Evolutionary conservation across 2,329 filamentous ascomycete genomes (phyloP).

Genomic region (Chalaropsis ovoidea): DNA sequence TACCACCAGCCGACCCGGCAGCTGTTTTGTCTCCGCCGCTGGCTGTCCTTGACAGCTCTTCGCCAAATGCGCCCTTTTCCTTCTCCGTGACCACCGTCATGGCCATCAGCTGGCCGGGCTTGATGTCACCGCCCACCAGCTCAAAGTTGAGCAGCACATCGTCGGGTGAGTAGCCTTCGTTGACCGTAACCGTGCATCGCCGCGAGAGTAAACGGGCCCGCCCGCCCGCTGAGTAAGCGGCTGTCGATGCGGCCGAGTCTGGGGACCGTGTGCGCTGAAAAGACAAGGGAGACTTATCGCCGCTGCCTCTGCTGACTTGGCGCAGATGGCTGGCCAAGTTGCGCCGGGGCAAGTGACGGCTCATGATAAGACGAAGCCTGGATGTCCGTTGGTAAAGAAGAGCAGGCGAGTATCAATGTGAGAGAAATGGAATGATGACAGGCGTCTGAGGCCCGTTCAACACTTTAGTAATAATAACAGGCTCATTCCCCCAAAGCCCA

Average conservation of each 20-base stretch:
- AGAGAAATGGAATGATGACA: background rate
- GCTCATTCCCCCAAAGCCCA: slow-evolving; percentile 9
- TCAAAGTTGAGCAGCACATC: slow-evolving; percentile 72
- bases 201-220: slow-evolving; percentile 33
- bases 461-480: slow-evolving; percentile 3
- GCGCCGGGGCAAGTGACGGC: slow-evolving; percentile 35
- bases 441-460: slow-evolving; percentile 13
- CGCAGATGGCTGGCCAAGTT: slow-evolving; percentile 41
- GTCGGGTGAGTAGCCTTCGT: slow-evolving; percentile 66
- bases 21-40: slow-evolving; percentile 16
- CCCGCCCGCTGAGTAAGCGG: slow-evolving; percentile 20
- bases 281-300: slow-evolving; percentile 41
- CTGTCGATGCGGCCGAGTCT: slow-evolving; percentile 23
- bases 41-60: background rate
- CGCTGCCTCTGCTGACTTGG: slow-evolving; percentile 41
- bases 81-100: slow-evolving; percentile 53
- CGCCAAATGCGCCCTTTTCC: slow-evolving; percentile 27
- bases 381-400: slow-evolving; percentile 26
- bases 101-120: slow-evolving; percentile 60
- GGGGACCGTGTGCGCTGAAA: slow-evolving; percentile 42
- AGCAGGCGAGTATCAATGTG: background rate
- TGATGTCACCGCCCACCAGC: slow-evolving; percentile 53
- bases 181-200: slow-evolving; percentile 47
- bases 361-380: slow-evolving; percentile 30
- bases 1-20: background rate